These are phyloP conservation scores for Hypoxylon perforatum DNA, from an alignment of 495 filamentous ascomycete genomes.

Conservation along the genomic window DNA sequence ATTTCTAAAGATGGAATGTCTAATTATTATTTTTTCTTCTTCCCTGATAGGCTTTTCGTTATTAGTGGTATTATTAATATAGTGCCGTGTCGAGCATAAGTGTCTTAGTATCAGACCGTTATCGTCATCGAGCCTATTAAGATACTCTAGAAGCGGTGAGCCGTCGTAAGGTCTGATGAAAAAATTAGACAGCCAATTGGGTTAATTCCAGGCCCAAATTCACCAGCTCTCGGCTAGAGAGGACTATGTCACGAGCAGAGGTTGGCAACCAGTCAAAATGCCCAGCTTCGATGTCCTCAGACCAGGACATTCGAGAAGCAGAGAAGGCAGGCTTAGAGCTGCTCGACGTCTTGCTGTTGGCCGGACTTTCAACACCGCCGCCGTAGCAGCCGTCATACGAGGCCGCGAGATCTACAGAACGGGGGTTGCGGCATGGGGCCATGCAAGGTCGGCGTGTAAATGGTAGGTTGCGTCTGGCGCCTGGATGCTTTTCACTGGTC, in stretches of 20 bases:
- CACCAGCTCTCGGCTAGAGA: conserved; percentile 17
- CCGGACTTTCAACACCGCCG: conserved; percentile 33
- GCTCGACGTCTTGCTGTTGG: conserved; percentile 28
- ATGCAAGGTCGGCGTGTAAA: conserved; percentile 44
- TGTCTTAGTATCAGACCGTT: conserved; percentile 27
- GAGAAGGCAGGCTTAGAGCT: conserved; percentile 8
- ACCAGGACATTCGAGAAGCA: conserved; percentile 4
- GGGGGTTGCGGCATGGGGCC: conserved; percentile 32
- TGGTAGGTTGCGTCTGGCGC: conserved; percentile 37
- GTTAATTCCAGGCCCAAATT: conserved; percentile 10
- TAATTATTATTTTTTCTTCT: background rate
- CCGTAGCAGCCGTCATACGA: conserved; percentile 23
- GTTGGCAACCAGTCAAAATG: conserved; percentile 23
- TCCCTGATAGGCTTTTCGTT: conserved; percentile 2
- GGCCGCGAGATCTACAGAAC: conserved; percentile 37
- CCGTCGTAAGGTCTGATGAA: conserved; percentile 13
- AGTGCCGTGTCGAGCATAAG: conserved; percentile 23
- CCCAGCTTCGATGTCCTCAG: conserved; percentile 15
- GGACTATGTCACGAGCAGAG: conserved; percentile 17
- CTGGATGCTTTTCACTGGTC: conserved; percentile 32
- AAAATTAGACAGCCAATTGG: conserved; percentile 20
- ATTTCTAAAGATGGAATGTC: conserved; percentile 41
- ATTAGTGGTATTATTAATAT: conserved; percentile 26
- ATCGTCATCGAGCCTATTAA: conserved; percentile 35
- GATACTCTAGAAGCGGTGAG: conserved; percentile 33